These are phyloP conservation scores for Arthroderma uncinatum DNA, from an alignment of 2,329 filamentous ascomycete species.

Conservation along the genomic window DNA sequence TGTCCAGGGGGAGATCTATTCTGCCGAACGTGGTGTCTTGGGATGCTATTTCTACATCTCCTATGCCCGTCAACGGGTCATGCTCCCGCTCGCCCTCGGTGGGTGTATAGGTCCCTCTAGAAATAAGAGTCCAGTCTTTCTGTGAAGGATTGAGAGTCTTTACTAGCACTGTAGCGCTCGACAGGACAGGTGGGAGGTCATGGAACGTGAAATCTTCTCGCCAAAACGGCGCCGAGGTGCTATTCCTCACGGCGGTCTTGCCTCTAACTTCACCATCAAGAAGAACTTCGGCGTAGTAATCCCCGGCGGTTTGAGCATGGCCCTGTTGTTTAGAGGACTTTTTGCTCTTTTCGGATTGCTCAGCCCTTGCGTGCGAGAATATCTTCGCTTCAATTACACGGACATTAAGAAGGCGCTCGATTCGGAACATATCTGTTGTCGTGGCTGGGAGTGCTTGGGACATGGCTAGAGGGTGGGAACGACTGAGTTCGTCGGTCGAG, in stretches of 20 bases:
- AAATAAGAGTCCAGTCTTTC: conserved; percentile 40
- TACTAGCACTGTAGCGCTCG: conserved; percentile 36
- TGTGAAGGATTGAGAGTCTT: conserved; percentile 39
- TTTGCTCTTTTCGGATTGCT: conserved; percentile 24
- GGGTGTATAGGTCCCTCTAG: conserved; percentile 35
- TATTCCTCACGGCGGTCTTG: conserved; percentile 38
- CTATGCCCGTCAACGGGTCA: conserved; percentile 30
- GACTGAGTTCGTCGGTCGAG: conserved; percentile 34
- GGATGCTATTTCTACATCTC: conserved; percentile 37
- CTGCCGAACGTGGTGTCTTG: conserved; percentile 40
- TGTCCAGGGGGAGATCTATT: conserved; percentile 72
- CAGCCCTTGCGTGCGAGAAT: conserved; percentile 25
- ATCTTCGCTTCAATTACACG: conserved; percentile 53
- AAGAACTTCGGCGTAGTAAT: conserved; percentile 40
- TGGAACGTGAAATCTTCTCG: conserved; percentile 39
- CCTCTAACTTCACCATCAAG: conserved; percentile 40
- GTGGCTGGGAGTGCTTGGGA: conserved; percentile 23
- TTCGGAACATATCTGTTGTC: conserved; percentile 52
- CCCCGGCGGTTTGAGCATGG: conserved; percentile 22
- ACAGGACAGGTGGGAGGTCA: conserved; percentile 39
- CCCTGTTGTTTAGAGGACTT: conserved; percentile 25
- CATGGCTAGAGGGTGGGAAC: conserved; percentile 20
- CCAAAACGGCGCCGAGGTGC: conserved; percentile 39
- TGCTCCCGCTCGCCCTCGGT: conserved; percentile 31
- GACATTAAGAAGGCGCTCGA: conserved; percentile 50